Evolutionary conservation across 2,329 filamentous ascomycete genomes (phyloP), one percentile per base, ranked within the genome.

Genomic region (Aurifilum marmelostoma): DNA sequence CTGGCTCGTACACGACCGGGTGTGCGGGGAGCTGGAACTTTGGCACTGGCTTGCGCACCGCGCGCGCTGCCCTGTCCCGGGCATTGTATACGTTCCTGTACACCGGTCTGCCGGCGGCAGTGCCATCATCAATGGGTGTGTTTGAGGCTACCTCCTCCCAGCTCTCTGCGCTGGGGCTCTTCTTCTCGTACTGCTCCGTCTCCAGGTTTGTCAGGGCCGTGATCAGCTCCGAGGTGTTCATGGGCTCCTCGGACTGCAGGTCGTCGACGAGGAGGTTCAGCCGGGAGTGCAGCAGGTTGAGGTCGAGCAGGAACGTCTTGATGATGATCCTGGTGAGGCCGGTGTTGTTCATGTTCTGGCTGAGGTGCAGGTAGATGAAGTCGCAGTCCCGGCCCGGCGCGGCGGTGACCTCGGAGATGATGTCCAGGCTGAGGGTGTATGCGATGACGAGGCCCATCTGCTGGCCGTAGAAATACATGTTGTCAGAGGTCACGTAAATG

Each of bases 381-480:
- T 99, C 96, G 76, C 93, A 97, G 75, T 97, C 94, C 76, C 91
- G 91, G 27, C 96, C 96, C 16, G 93, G 91, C 1, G 93, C 93
- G 50, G 92, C 92, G 32, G 93, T 97, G 56, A 98, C 93, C 79
- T 98, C 96, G 11, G 89, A 89, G 68, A 99, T 93, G 62, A 87
- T 89, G 67, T 90, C 87, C 68, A 99, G 84, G 67, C 86, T 89
- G 64, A 97, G 88, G 21, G 88, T 88, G 64, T 94, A 95, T 1
- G 95, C 92, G 47, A 97, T 85, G 0, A 98, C 91, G 7, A 99
- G 85, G 7, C 96, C 96, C 77, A 97, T 89, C 76, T 97, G 92
- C 76, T 98, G 92, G 74, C 94, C 97, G 80, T 97, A 99, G 77
- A 99, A 98, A 79, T 97, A 98, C 77, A 99, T 89, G 72, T 94